Evolutionary conservation across 1,139 yeast genomes (phyloP).

Genomic region (Pichia sp.): DNA sequence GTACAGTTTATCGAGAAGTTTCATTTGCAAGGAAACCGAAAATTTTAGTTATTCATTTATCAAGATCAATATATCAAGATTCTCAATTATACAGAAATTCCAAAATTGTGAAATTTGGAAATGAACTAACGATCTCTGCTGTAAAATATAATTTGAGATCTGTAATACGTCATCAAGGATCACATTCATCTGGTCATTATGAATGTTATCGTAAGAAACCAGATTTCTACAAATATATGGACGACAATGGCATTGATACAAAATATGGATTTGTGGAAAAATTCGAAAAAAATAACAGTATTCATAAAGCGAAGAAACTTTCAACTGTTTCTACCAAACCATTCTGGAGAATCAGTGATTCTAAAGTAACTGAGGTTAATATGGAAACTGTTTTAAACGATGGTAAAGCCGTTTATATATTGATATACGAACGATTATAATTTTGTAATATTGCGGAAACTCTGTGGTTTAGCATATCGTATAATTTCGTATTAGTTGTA

Average conservation of each 20-base stretch:
- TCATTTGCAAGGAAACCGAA: constrained; percentile 61
- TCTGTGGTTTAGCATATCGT: too few relatives aligned
- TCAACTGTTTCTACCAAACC: constrained; percentile 52
- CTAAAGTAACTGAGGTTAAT: constrained; percentile 58
- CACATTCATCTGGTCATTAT: constrained; percentile 86
- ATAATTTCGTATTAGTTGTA: too few relatives aligned
- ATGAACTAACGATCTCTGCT: constrained; percentile 41
- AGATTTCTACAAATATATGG: constrained; percentile 46
- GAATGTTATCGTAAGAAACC: constrained; percentile 75
- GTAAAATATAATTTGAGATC: constrained; percentile 54
- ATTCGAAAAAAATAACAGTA: not conserved
- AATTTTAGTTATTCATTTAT: constrained; percentile 66
- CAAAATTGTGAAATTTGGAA: constrained; percentile 62
- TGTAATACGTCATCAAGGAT: constrained; percentile 77
- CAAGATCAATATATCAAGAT: constrained; percentile 75
- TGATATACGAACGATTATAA: constrained; percentile 54
- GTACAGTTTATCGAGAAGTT: constrained; percentile 61
- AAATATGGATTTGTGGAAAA: too few relatives aligned
- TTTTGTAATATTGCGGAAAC: not conserved
- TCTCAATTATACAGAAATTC: constrained; percentile 65
- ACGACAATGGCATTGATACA: constrained; percentile 2
- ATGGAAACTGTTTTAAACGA: constrained; percentile 56
- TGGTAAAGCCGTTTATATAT: constrained; percentile 69
- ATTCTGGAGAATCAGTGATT: constrained; percentile 85
- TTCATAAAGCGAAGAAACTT: constrained; percentile 34